These are phyloP conservation scores for sorghum (Sorghum bicolor) DNA, from an alignment of 176 grass and related monocot species.

Conservation along the genomic window Sorghum_bicolor_NCBIv3 NC_012871.2:69559501-69560000, in stretches of 20 bases:
- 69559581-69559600: neutral
- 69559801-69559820: neutral
- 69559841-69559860: neutral
- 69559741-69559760: slow-evolving; percentile 8
- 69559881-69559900: neutral
- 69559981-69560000: neutral
- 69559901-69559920: no score
- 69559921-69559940: neutral
- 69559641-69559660: neutral
- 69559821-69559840: neutral
- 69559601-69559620: slow-evolving; percentile 31
- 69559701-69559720: neutral
- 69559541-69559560: slow-evolving; percentile 28
- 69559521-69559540: slow-evolving; percentile 25
- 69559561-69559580: neutral
- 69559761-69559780: slow-evolving; percentile 17
- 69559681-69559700: neutral
- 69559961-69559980: neutral
- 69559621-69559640: slow-evolving; percentile 34
- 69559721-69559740: neutral
- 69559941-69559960: neutral
- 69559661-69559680: neutral
- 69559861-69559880: neutral
- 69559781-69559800: slow-evolving; percentile 21
- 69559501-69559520: neutral